Evolutionary conservation across 2,329 filamentous ascomycete species (phyloP).

Genomic region (Trichoderma arundinaceum): DNA sequence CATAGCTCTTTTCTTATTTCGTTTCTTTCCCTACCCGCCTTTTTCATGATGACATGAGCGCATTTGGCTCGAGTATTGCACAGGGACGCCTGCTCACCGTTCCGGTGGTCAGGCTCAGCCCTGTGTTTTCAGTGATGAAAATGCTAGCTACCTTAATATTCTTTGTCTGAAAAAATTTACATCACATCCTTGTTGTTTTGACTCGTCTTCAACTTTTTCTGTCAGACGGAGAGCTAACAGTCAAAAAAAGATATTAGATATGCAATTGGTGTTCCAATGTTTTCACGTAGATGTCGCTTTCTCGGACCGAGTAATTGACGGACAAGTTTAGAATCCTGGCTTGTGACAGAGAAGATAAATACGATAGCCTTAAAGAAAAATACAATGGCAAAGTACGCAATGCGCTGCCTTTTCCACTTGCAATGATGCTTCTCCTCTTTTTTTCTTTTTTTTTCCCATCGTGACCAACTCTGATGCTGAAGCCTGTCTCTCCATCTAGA

Average conservation of each 20-base stretch:
- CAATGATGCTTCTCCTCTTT: slow-evolving; percentile 31
- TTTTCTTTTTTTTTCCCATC: slow-evolving; percentile 34
- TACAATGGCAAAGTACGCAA: slow-evolving; percentile 82
- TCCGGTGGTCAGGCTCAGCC: slow-evolving; percentile 71
- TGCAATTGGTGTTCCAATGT: background rate
- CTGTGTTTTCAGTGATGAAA: slow-evolving; percentile 94
- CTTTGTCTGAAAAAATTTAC: slow-evolving; percentile 75
- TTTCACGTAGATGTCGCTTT: slow-evolving; percentile 11
- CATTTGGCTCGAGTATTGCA: slow-evolving; percentile 99
- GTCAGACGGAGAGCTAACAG: slow-evolving; percentile 23
- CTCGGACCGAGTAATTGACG: slow-evolving; percentile 40
- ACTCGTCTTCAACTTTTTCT: background rate
- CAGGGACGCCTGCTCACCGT: slow-evolving; percentile 67
- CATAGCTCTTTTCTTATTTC: slow-evolving; percentile 19
- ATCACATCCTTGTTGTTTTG: slow-evolving; percentile 2
- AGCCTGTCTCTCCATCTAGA: slow-evolving; percentile 55
- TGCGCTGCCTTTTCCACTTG: slow-evolving; percentile 21
- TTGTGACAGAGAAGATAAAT: slow-evolving; percentile 91
- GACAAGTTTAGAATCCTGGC: slow-evolving; percentile 76
- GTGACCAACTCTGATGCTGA: slow-evolving; percentile 52
- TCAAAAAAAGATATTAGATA: background rate
- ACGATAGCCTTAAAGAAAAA: slow-evolving; percentile 77
- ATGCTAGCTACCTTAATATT: slow-evolving; percentile 92
- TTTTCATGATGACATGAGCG: slow-evolving; percentile 98
- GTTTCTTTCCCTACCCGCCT: slow-evolving; percentile 37